Conservation (phyloP, 192 early-diverging fungal genomes). For the Coemansia sp. region DNA sequence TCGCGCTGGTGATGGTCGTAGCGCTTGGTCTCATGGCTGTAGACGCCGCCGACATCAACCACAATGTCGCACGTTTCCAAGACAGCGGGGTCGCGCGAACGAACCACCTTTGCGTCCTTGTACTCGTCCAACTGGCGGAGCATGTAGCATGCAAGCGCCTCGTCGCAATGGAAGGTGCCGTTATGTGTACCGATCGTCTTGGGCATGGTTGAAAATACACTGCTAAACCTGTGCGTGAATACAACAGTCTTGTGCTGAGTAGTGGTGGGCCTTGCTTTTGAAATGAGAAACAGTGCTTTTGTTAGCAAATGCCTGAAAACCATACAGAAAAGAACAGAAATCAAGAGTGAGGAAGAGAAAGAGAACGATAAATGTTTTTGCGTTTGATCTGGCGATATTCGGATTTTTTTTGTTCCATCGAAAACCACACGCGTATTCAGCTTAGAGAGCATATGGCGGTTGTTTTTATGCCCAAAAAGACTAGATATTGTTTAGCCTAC, state of each 20-base stretch:
- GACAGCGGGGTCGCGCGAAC: conserved; percentile 80
- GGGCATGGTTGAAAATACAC: conserved; percentile 27
- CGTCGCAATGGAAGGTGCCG: conserved; percentile 86
- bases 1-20: conserved; percentile 97
- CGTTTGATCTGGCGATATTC: too few relatives aligned
- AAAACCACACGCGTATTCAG: too few relatives aligned
- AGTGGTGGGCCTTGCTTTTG: background rate
- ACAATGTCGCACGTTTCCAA: conserved; percentile 81
- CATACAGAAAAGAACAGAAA: background rate
- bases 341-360: background rate
- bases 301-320: background rate
- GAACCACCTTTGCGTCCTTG: conserved; percentile 67
- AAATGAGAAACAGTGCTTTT: background rate
- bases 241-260: background rate
- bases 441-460: too few relatives aligned
- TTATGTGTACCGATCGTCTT: conserved; percentile 82
- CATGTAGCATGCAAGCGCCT: conserved; percentile 89
- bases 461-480: too few relatives aligned
- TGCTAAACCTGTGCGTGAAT: conserved; percentile 2
- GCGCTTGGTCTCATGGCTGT: conserved; percentile 69
- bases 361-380: background rate
- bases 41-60: conserved; percentile 93
- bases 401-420: background rate
- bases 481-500: conserved; percentile 1
- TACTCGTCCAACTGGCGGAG: conserved; percentile 65